Evolutionary conservation across 345 rosid genomes (phyloP).

Genomic region (Aurinia saxatilis): DNA sequence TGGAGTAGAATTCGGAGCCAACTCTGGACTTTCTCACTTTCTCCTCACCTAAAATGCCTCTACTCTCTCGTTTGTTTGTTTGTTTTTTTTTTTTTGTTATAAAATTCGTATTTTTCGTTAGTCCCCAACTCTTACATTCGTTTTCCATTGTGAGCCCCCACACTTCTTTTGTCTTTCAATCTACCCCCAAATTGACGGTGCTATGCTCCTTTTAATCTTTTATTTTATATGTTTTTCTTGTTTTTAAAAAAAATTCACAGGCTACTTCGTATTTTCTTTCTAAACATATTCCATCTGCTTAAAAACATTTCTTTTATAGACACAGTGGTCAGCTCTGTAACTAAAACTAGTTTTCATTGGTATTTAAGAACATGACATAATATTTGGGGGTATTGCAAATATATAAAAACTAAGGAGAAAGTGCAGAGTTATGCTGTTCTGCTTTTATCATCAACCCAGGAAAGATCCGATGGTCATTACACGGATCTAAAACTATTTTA

Average conservation of each 20-base stretch:
- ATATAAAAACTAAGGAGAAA: neutral
- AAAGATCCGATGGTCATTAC: constrained; percentile 41
- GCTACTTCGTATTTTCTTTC: too few species aligned
- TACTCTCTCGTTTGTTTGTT: too few species aligned
- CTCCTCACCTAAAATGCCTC: constrained; percentile 17
- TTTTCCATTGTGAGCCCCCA: constrained; percentile 14
- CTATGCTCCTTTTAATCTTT: neutral
- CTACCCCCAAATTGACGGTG: constrained; percentile 9
- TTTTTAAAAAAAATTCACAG: too few species aligned
- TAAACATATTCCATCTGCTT: neutral
- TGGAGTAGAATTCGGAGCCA: constrained; percentile 23
- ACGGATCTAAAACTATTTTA: too few species aligned
- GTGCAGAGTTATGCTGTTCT: neutral
- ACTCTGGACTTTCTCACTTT: constrained; percentile 17
- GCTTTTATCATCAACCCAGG: constrained; percentile 15
- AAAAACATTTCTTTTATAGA: neutral
- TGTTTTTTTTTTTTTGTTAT: too few species aligned
- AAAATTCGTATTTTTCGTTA: too few species aligned
- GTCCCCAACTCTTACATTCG: constrained; percentile 18
- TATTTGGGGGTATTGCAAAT: constrained; percentile 4
- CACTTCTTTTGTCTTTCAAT: neutral
- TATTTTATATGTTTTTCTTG: too few species aligned
- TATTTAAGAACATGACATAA: neutral
- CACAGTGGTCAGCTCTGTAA: neutral
- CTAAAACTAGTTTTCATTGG: neutral